Conservation (phyloP, 1,284 basidiomycete species). For the Polyporus tsugae region DNA sequence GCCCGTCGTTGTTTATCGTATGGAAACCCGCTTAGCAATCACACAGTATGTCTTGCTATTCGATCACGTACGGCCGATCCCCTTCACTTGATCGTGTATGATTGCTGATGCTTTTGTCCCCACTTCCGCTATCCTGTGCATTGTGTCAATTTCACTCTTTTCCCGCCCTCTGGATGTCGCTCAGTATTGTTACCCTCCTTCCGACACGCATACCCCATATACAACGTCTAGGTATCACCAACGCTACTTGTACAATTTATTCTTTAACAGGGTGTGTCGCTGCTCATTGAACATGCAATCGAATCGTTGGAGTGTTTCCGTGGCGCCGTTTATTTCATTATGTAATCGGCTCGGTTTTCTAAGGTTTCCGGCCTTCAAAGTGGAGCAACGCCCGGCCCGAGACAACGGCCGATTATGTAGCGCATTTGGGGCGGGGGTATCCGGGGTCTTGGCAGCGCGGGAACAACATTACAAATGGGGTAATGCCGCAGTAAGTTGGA, state of each 20-base stretch:
- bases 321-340: background rate
- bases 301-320: too few species aligned
- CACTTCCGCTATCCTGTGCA: background rate
- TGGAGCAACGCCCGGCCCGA: too few species aligned
- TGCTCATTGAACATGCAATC: slow-evolving; percentile 12
- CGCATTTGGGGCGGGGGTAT: too few species aligned
- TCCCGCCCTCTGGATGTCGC: slow-evolving; percentile 16
- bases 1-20: background rate
- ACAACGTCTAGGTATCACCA: slow-evolving; percentile 31
- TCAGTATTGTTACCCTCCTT: slow-evolving; percentile 33
- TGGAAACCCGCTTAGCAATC: slow-evolving; percentile 11
- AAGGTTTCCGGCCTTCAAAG: too few species aligned
- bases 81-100: slow-evolving; percentile 8
- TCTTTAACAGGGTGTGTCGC: slow-evolving; percentile 26
- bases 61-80: slow-evolving; percentile 25
- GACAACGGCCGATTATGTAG: too few species aligned
- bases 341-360: too few species aligned
- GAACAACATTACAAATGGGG: too few species aligned
- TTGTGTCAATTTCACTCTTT: background rate
- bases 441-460: too few species aligned
- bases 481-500: too few species aligned
- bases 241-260: slow-evolving; percentile 36
- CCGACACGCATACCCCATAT: slow-evolving; percentile 34
- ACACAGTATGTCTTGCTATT: slow-evolving; percentile 28
- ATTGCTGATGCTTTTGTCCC: background rate